These are phyloP conservation scores for Gautieria morchelliformis DNA, from an alignment of 768 basidiomycete genomes.

Conservation along the genomic window DNA sequence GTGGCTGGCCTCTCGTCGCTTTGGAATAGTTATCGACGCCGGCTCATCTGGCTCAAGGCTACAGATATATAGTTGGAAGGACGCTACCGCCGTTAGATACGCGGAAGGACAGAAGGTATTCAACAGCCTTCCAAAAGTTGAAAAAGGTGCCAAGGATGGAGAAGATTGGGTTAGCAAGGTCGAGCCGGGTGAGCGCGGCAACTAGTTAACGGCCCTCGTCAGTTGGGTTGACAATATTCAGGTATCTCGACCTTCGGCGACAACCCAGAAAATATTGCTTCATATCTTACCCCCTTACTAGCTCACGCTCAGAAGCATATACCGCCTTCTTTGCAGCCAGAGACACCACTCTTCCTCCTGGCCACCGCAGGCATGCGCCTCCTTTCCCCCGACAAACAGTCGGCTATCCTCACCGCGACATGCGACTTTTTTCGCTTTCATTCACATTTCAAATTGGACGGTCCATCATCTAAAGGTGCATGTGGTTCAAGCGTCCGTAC, in stretches of 20 bases:
- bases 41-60: slow-evolving; percentile 94
- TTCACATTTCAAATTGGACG: slow-evolving; percentile 72
- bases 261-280: slow-evolving; percentile 56
- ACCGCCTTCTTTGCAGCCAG: slow-evolving; percentile 73
- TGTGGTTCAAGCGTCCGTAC: slow-evolving; percentile 91
- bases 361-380: slow-evolving; percentile 98
- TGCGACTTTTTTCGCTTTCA: slow-evolving; percentile 68
- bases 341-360: slow-evolving; percentile 87
- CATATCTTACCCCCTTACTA: slow-evolving; percentile 76
- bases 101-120: slow-evolving; percentile 40
- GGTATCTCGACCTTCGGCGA: slow-evolving; percentile 80
- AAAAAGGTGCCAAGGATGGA: slow-evolving; percentile 76
- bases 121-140: slow-evolving; percentile 68
- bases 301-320: slow-evolving; percentile 73
- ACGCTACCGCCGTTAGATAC: slow-evolving; percentile 55
- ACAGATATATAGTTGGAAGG: slow-evolving; percentile 95
- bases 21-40: slow-evolving; percentile 95
- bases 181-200: slow-evolving; percentile 69
- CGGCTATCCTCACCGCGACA: slow-evolving; percentile 60
- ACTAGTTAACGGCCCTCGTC: background rate
- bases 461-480: slow-evolving; percentile 55
- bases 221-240: slow-evolving; percentile 22
- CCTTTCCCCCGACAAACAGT: slow-evolving; percentile 57
- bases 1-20: slow-evolving; percentile 74
- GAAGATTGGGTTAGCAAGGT: slow-evolving; percentile 87